Base-by-base conservation (phyloP, 2,329 filamentous ascomycete genomes). In the Fusarium hostae region DNA sequence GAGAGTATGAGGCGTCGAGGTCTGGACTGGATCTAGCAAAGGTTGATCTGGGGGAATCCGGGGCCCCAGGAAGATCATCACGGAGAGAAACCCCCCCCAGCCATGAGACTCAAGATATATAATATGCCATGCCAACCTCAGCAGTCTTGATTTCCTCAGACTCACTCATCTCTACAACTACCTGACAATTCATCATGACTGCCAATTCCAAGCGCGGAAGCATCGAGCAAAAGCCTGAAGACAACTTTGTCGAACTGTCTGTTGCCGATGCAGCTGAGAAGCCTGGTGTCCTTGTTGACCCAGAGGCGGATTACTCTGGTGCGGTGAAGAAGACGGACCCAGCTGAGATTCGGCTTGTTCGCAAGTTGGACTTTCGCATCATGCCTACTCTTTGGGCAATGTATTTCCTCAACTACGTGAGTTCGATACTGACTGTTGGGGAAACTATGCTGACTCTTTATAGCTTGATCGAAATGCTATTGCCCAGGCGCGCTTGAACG, bases 391-490 rank as follows among this genome's bases (percentile, higher is more conserved):
- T 71, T 5, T 76, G 75, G 71, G 71, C 78, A 10, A 82, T 85
- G 77, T 85, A 84, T 48, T 81, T 81, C n/a, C 71, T 82, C 32
- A 81, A 81, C 51, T 81, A 81, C 44, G 78, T 81, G 41, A 48
- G 78, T 35, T 65, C 1, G 2, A 2, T 6, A 3, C 3, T 0
- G 2, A 9, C 1, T 16, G 2, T 0, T n/a, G 3, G 2, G 10
- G 2, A 5, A 11, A 9, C 57, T 12, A 51, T 28, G 6, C n/a
- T 37, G 11, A 44, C 1, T 13, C 2, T 34, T 34, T 2, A 11
- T 34, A 80, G 76, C 77, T 86, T n/a, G 85, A 88, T 68, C 79
- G 85, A 20, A 87, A 87, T 61, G 86, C 89, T 47, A 88, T 89
- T 71, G 87, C 88, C 5, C 86, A 87, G 26, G 88, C 88, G 6